Conservation (phyloP, 176 grass and related monocot genomes). For the Tillandsia fasciculata region DNA sequence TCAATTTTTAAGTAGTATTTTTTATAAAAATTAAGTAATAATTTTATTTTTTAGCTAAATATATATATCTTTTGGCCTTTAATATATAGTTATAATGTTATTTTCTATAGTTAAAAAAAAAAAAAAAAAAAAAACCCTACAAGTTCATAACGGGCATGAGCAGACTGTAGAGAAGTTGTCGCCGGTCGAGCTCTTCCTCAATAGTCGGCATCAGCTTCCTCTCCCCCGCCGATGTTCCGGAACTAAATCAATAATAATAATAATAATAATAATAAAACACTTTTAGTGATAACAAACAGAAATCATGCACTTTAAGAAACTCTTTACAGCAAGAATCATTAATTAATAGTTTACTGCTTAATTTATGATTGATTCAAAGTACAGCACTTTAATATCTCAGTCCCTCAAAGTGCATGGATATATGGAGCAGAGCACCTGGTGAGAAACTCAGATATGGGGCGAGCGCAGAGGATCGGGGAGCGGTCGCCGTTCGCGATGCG, state of each 20-base stretch:
- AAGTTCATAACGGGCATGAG: constrained; percentile 96
- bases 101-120: constrained; percentile 1
- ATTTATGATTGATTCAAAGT: no score
- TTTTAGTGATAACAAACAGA: neutral
- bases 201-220: constrained; percentile 98
- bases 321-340: constrained; percentile 3
- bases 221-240: constrained; percentile 92
- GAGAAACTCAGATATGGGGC: constrained; percentile 89
- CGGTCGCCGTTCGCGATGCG: constrained; percentile 93
- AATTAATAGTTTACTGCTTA: constrained; percentile 11
- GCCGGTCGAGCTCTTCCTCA: constrained; percentile 62
- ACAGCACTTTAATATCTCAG: no score
- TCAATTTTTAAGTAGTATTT: no score
- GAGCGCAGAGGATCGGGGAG: constrained; percentile 67
- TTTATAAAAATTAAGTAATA: no score
- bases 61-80: neutral
- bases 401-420: neutral
- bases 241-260: constrained; percentile 34
- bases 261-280: constrained; percentile 6
- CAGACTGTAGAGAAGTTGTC: constrained; percentile 79
- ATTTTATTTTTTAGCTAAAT: no score
- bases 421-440: constrained; percentile 38
- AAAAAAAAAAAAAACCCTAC: constrained; percentile 22
- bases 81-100: constrained; percentile 3
- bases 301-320: no score